Evolutionary conservation across 2,329 filamentous ascomycete species (phyloP).

Genomic region (Xylaria sp.): DNA sequence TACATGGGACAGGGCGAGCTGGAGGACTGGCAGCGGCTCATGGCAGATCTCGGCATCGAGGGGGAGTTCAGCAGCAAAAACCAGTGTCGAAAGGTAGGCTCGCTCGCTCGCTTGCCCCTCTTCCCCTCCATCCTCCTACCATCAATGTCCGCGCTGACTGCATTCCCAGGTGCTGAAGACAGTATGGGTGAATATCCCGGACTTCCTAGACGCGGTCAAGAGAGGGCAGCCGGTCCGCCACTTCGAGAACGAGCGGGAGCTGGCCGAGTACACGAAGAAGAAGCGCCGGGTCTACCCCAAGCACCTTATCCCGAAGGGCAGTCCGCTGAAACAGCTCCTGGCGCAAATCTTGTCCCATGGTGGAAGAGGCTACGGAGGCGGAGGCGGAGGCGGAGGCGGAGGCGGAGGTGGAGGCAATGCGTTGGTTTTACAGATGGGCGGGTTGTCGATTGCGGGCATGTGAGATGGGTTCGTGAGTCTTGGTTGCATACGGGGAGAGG

Average conservation of each 20-base stretch:
- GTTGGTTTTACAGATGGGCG: neutral
- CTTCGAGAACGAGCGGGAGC: conserved; percentile 42
- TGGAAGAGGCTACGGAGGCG: neutral
- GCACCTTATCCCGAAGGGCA: conserved; percentile 47
- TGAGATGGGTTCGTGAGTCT: too few species aligned
- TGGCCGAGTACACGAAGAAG: conserved; percentile 45
- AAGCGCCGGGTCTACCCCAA: conserved; percentile 53
- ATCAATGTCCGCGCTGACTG: neutral
- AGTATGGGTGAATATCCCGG: conserved; percentile 55
- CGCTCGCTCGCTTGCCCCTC: neutral
- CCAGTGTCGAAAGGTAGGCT: conserved; percentile 52
- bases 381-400: neutral
- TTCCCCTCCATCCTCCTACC: neutral
- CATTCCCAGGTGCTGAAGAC: conserved; percentile 45
- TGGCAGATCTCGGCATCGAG: conserved; percentile 50
- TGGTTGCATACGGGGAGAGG: too few species aligned
- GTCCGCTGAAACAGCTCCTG: conserved; percentile 48
- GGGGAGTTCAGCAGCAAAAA: conserved; percentile 49
- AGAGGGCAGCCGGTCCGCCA: conserved; percentile 35
- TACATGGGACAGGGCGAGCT: conserved; percentile 39
- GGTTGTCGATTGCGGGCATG: neutral
- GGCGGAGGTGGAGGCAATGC: neutral
- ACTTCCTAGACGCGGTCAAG: conserved; percentile 50
- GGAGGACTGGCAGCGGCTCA: conserved; percentile 52
- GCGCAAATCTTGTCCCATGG: conserved; percentile 36